Percentiles rank a stretch among this genome's conserved stretches.
Conservation (phyloP, 345 rosid genomes). For the Rhizophora mangle region DNA sequence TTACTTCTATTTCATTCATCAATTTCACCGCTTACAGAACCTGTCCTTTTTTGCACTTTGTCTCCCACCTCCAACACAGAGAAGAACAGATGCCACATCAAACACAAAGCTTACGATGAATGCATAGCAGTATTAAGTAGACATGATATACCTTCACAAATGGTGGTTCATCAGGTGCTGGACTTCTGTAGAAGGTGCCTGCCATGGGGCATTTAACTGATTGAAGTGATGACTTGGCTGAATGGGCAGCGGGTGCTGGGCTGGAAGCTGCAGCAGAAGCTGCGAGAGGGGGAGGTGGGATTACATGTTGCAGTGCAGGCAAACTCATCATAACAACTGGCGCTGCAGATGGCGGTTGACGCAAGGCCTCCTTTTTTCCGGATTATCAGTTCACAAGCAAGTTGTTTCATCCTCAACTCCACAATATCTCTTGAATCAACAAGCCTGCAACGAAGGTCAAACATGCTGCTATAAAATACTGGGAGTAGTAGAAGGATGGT, state of each 20-base stretch:
- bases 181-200: constrained; percentile 78
- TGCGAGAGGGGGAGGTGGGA: constrained; percentile 23
- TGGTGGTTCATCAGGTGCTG: constrained; percentile 74
- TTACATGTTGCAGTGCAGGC: constrained; percentile 39
- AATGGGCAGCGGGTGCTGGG: constrained; percentile 42
- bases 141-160: constrained; percentile 63
- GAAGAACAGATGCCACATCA: constrained; percentile 1
- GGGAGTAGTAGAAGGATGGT: background rate
- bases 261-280: constrained; percentile 27
- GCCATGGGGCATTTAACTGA: constrained; percentile 87
- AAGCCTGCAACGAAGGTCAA: constrained; percentile 47
- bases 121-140: constrained; percentile 7
- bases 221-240: constrained; percentile 61
- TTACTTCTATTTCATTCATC: constrained; percentile 94
- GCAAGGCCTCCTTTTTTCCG: constrained; percentile 86
- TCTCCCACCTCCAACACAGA: constrained; percentile 62
- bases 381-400: constrained; percentile 67
- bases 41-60: constrained; percentile 90
- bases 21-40: constrained; percentile 90
- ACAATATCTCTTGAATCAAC: constrained; percentile 87
- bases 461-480: background rate
- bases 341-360: constrained; percentile 49
- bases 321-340: constrained; percentile 54
- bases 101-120: constrained; percentile 1
- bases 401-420: constrained; percentile 85